These are phyloP conservation scores for Coelastrella sp. DNA, from an alignment of 139 green algal species.

Conservation along the genomic window DNA sequence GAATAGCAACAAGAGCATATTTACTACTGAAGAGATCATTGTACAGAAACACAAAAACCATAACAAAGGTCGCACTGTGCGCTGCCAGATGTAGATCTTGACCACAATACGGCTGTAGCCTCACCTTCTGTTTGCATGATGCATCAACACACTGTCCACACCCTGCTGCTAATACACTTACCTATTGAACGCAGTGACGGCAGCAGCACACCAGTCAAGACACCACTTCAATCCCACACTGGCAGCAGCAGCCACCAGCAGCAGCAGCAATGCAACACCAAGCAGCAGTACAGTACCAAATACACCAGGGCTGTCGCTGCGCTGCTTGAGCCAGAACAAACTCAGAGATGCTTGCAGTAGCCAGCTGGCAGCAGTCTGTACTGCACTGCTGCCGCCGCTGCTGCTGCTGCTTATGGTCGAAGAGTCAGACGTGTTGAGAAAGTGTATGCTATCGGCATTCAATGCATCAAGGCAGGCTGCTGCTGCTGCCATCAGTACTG, in stretches of 20 bases:
- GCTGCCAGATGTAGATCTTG: no score
- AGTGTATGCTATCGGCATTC: conserved; percentile 3
- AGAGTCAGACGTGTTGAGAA: background rate
- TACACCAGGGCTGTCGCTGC: background rate
- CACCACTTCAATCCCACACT: conserved; percentile 17
- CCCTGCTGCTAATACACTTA: background rate
- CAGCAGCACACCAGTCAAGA: background rate
- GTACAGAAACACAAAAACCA: no score
- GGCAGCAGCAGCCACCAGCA: conserved; percentile 1
- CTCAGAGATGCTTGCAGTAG: background rate
- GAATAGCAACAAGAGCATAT: no score
- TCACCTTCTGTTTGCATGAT: background rate
- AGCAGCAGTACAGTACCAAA: conserved; percentile 1
- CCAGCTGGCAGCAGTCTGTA: background rate
- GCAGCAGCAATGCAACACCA: background rate
- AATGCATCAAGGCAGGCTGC: background rate
- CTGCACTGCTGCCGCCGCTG: conserved; percentile 2
- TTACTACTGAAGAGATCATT: no score
- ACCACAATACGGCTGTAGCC: no score
- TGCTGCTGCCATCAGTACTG: conserved; percentile 13
- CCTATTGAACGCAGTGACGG: conserved; percentile 34
- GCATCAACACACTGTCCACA: background rate
- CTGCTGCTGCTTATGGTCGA: background rate
- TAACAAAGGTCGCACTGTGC: no score
- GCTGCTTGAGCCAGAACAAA: background rate